These are phyloP conservation scores for Pecoramyces ruminantium DNA, from an alignment of 192 early-diverging fungal species.

Conservation along the genomic window DNA sequence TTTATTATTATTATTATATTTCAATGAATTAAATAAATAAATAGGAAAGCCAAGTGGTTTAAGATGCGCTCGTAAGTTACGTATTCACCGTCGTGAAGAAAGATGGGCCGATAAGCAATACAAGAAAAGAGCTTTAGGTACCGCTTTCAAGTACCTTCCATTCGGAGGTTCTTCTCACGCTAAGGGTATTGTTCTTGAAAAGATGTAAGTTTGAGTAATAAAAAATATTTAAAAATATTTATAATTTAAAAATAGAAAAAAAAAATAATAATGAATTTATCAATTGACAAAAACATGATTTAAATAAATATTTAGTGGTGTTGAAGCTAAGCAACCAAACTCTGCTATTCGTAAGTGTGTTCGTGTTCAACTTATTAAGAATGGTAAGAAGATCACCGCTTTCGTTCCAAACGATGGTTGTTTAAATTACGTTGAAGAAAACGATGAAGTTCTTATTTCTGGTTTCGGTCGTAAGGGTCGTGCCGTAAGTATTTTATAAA, in stretches of 20 bases:
- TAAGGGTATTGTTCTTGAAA: constrained; percentile 99
- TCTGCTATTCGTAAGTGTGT: constrained; percentile 99
- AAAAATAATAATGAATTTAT: too few species aligned
- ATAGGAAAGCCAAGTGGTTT: constrained; percentile 77
- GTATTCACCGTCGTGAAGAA: constrained; percentile 92
- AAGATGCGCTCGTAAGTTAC: constrained; percentile 95
- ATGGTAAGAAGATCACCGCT: constrained; percentile 99
- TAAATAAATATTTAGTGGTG: too few species aligned
- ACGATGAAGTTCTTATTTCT: constrained; percentile 98
- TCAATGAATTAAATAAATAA: background rate
- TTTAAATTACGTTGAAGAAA: constrained; percentile 99
- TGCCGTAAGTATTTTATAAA: constrained; percentile 31
- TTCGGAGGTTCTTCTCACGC: constrained; percentile 99
- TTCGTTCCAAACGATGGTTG: constrained; percentile 99
- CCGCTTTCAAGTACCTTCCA: constrained; percentile 93
- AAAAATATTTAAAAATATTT: constrained; percentile 1
- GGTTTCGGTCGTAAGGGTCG: constrained; percentile 99
- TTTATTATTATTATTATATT: background rate
- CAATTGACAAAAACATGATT: too few species aligned
- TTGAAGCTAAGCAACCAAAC: constrained; percentile 99
- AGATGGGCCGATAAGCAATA: constrained; percentile 98
- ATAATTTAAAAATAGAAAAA: too few species aligned
- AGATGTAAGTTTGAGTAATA: constrained; percentile 59
- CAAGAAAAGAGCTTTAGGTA: constrained; percentile 97
- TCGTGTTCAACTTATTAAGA: constrained; percentile 99